phyloP scores from a whole-genome alignment of 2,329 filamentous ascomycete species.

The Whalleya microplaca region DNA sequence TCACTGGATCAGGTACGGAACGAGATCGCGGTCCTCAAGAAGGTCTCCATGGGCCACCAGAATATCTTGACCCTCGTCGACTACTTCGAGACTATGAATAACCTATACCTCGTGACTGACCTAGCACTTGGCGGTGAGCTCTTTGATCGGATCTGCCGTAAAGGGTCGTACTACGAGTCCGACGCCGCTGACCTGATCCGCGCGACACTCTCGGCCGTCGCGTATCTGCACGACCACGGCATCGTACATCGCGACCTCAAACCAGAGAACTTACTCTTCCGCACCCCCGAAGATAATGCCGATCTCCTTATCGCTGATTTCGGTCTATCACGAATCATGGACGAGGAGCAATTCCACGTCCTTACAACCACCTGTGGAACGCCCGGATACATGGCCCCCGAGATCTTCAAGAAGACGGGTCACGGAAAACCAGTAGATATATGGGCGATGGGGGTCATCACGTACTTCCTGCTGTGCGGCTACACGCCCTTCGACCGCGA shows the following conservation, averaged over 20 bases:
- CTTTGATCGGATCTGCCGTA: conserved; percentile 97
- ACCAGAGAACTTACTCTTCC: conserved; percentile 94
- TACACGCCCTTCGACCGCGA: conserved; percentile 98
- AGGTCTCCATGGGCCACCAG: conserved; percentile 98
- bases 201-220: conserved; percentile 93
- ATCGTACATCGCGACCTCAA: conserved; percentile 98
- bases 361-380: conserved; percentile 97
- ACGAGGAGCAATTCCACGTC: conserved; percentile 97
- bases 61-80: conserved; percentile 98
- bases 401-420: conserved; percentile 98
- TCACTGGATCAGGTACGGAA: conserved; percentile 75
- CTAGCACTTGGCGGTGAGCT: conserved; percentile 94
- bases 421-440: conserved; percentile 98
- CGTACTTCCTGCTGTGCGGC: conserved; percentile 96
- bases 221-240: conserved; percentile 96
- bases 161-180: conserved; percentile 97
- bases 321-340: conserved; percentile 95
- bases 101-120: conserved; percentile 96
- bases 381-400: conserved; percentile 97
- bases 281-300: conserved; percentile 96
- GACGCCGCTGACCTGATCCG: conserved; percentile 95
- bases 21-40: conserved; percentile 95
- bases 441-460: conserved; percentile 98
- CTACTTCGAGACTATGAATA: conserved; percentile 99
- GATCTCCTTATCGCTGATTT: conserved; percentile 98